A percentile compares a stretch with the other conserved stretches of the same genome.
Conservation (phyloP, 805 yeast genomes). For the Peterozyma toletana region DNA sequence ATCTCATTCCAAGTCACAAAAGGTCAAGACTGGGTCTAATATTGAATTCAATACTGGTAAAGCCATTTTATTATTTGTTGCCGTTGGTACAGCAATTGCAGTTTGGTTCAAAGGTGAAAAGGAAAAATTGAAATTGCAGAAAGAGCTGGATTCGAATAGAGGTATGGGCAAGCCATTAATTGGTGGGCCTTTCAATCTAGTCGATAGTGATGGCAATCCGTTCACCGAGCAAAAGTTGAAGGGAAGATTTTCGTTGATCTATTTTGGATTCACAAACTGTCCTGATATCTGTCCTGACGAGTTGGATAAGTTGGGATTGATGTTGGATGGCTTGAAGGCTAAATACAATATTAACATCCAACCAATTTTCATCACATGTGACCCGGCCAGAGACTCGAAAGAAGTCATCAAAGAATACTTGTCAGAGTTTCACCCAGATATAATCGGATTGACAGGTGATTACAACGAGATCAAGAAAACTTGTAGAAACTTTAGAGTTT, state of each 20-base stretch:
- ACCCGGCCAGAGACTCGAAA: slow-evolving; percentile 92
- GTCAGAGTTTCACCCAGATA: slow-evolving; percentile 82
- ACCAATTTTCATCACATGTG: slow-evolving; percentile 93
- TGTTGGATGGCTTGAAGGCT: slow-evolving; percentile 52
- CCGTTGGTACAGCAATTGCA: slow-evolving; percentile 66
- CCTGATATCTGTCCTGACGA: slow-evolving; percentile 99
- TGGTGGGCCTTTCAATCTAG: slow-evolving; percentile 81
- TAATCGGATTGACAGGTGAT: slow-evolving; percentile 87
- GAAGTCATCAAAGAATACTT: slow-evolving; percentile 77
- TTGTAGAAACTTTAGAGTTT: slow-evolving; percentile 89
- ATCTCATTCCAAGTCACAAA: slow-evolving; percentile 25
- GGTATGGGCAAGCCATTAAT: slow-evolving; percentile 89
- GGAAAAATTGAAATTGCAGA: slow-evolving; percentile 62
- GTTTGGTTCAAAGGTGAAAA: slow-evolving; percentile 72
- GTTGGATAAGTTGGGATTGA: slow-evolving; percentile 80
- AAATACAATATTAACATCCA: slow-evolving; percentile 54
- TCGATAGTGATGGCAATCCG: slow-evolving; percentile 60
- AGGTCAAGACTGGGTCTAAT: slow-evolving; percentile 22
- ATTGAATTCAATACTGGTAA: slow-evolving; percentile 83
- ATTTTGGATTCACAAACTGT: slow-evolving; percentile 96
- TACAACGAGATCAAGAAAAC: slow-evolving; percentile 77
- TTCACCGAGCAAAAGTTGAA: slow-evolving; percentile 75
- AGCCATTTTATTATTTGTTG: slow-evolving; percentile 59
- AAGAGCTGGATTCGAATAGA: slow-evolving; percentile 77
- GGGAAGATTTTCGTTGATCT: slow-evolving; percentile 78